Conservation (phyloP, 192 early-diverging fungal genomes). For the Backusella australiensis region DNA sequence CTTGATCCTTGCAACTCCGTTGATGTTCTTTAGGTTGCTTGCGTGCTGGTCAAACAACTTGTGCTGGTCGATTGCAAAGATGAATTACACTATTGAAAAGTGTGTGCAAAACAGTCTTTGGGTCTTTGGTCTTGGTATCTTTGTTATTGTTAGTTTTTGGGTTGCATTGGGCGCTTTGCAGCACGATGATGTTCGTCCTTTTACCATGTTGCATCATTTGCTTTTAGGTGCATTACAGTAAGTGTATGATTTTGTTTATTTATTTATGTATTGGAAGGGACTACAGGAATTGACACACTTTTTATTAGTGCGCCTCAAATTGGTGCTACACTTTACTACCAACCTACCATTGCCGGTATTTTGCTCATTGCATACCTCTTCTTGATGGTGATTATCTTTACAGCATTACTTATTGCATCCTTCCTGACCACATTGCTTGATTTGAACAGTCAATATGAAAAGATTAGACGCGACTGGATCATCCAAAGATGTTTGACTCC, state of each 20-base stretch:
- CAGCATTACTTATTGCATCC: constrained; percentile 20
- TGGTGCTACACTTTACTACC: constrained; percentile 30
- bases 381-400: constrained; percentile 17
- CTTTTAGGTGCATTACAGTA: constrained; percentile 38
- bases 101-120: constrained; percentile 17
- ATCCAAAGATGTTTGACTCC: neutral
- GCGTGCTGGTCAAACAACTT: neutral
- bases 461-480: neutral
- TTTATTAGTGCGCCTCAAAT: constrained; percentile 33
- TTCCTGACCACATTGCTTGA: constrained; percentile 28
- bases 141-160: constrained; percentile 31
- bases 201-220: constrained; percentile 21
- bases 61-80: constrained; percentile 18
- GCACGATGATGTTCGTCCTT: constrained; percentile 22
- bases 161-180: constrained; percentile 21
- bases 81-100: constrained; percentile 10
- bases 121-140: constrained; percentile 15
- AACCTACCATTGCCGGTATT: constrained; percentile 18
- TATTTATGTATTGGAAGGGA: neutral
- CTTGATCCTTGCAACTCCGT: constrained; percentile 12
- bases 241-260: neutral
- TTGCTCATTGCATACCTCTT: constrained; percentile 31
- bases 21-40: constrained; percentile 20
- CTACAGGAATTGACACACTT: neutral
- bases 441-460: neutral